phyloP scores from a whole-genome alignment of 2,329 filamentous ascomycete species.

The Aquanectria penicillioides region DNA sequence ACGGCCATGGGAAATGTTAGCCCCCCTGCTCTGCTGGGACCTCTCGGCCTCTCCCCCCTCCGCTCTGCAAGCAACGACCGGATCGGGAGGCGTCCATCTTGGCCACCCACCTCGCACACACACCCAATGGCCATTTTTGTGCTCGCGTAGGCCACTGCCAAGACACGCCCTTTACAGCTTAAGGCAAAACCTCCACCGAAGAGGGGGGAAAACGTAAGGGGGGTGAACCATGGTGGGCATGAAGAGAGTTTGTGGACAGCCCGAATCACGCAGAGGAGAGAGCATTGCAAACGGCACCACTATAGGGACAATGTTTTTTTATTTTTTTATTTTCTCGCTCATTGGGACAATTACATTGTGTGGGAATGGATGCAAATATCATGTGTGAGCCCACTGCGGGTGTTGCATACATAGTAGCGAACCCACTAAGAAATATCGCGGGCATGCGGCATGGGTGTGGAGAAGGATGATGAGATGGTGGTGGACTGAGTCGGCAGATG shows the following conservation, averaged over 20 bases:
- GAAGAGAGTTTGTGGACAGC: background rate
- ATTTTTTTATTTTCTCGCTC: too few relatives aligned
- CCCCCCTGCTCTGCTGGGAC: too few relatives aligned
- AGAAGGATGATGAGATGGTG: background rate
- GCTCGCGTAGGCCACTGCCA: conserved; percentile 2
- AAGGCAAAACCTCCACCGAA: conserved; percentile 2
- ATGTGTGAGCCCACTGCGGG: too few relatives aligned
- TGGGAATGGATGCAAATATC: too few relatives aligned
- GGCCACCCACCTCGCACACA: conserved; percentile 5
- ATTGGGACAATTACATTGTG: too few relatives aligned
- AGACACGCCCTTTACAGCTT: conserved; percentile 6
- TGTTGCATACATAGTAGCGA: too few relatives aligned
- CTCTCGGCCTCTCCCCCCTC: too few relatives aligned
- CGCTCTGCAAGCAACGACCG: conserved; percentile 1
- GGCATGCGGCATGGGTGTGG: conserved; percentile 2
- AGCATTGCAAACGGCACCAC: conserved; percentile 4
- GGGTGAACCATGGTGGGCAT: background rate
- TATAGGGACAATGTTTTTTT: too few relatives aligned
- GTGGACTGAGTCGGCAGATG: conserved; percentile 7
- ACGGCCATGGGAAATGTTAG: too few relatives aligned
- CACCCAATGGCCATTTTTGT: conserved; percentile 3
- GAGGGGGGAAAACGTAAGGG: background rate
- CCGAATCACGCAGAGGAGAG: conserved; percentile 5
- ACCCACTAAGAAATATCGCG: too few relatives aligned
- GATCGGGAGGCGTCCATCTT: conserved; percentile 4